Conservation (phyloP, 2,329 filamentous ascomycete species). For the Myrmaecium sp. region DNA sequence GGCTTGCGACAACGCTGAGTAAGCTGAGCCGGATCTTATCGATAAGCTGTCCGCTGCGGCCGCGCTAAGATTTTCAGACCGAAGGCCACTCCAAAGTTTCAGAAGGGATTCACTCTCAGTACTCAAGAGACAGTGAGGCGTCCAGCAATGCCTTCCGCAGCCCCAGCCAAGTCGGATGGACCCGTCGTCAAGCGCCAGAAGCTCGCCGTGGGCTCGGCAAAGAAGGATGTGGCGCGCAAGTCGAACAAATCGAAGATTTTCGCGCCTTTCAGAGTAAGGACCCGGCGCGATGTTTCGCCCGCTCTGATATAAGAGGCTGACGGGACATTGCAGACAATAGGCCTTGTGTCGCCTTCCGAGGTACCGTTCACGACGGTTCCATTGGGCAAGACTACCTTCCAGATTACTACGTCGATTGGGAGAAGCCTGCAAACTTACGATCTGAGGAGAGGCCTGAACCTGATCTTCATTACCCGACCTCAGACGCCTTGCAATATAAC, state of each 20-base stretch:
- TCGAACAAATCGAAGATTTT: conserved; percentile 57
- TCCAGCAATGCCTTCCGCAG: conserved; percentile 28
- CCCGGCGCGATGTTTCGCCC: conserved; percentile 6
- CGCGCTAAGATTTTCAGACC: no score
- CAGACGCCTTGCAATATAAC: conserved; percentile 78
- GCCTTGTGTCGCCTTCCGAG: conserved; percentile 74
- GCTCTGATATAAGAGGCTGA: conserved; percentile 1
- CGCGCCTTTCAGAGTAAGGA: conserved; percentile 71
- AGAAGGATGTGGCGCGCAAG: conserved; percentile 6
- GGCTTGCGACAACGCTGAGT: no score
- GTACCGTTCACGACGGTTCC: conserved; percentile 84
- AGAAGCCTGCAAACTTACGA: conserved; percentile 91
- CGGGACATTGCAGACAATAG: conserved; percentile 51
- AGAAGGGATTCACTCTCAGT: no score
- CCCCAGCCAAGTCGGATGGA: conserved; percentile 25
- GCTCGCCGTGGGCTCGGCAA: no score
- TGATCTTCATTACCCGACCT: conserved; percentile 84
- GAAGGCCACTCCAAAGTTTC: no score
- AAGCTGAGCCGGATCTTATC: no score
- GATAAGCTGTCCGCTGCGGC: no score
- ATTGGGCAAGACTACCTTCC: conserved; percentile 85
- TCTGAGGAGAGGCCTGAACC: conserved; percentile 70
- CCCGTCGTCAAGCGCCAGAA: conserved; percentile 66
- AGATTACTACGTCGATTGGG: conserved; percentile 90
- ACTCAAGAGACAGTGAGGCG: conserved; percentile 4